Conservation (phyloP, 2,329 filamentous ascomycete species). For the Monilinia aucupariae region DNA sequence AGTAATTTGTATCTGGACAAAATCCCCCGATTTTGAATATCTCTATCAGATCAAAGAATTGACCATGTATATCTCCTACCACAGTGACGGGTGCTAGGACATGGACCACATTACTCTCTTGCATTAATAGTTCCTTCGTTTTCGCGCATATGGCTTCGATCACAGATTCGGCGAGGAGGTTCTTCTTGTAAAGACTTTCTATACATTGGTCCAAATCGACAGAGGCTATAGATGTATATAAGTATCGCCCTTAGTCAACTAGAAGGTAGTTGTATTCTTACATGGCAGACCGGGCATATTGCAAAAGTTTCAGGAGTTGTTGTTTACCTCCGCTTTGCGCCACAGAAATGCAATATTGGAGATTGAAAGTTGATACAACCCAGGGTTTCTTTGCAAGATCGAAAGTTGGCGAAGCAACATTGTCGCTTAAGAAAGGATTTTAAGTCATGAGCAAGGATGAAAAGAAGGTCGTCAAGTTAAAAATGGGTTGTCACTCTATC, state of each 20-base stretch:
- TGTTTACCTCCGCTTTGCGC: slow-evolving; percentile 22
- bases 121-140: slow-evolving; percentile 97
- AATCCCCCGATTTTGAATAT: slow-evolving; percentile 98
- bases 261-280: slow-evolving; percentile 31
- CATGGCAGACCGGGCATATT: slow-evolving; percentile 54
- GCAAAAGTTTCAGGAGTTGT: slow-evolving; percentile 21
- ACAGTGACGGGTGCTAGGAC: slow-evolving; percentile 93
- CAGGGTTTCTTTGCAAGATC: slow-evolving; percentile 28
- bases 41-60: slow-evolving; percentile 98
- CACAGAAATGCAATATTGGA: slow-evolving; percentile 25
- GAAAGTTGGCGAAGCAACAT: slow-evolving; percentile 34
- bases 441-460: slow-evolving; percentile 26
- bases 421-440: slow-evolving; percentile 26
- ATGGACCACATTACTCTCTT: slow-evolving; percentile 99
- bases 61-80: slow-evolving; percentile 96
- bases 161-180: slow-evolving; percentile 92
- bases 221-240: slow-evolving; percentile 58
- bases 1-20: slow-evolving; percentile 96
- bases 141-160: slow-evolving; percentile 99
- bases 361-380: slow-evolving; percentile 25
- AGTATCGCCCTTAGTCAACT: slow-evolving; percentile 3
- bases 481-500: not conserved
- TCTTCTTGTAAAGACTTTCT: slow-evolving; percentile 91
- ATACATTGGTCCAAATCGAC: slow-evolving; percentile 99
- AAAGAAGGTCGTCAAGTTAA: not conserved